Evolutionary conservation across 768 basidiomycete genomes (phyloP).

Genomic region (Russula lepida): DNA sequence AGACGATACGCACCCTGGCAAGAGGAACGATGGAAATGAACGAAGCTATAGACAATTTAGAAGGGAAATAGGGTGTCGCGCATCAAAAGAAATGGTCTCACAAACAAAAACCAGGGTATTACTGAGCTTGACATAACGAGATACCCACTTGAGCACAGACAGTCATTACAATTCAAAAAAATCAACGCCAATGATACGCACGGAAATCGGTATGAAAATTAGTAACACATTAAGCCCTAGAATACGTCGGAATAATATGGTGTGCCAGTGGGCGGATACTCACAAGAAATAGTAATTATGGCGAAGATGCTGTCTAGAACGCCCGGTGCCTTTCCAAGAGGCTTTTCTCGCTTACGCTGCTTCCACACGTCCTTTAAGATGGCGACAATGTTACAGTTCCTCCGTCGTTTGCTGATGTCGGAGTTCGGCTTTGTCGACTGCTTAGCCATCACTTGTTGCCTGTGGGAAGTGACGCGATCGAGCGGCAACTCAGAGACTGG

Average conservation of each 20-base stretch:
- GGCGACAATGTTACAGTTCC: not conserved
- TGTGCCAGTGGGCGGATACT: constrained; percentile 15
- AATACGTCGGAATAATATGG: too few species aligned
- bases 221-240: constrained; percentile 66
- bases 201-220: constrained; percentile 64
- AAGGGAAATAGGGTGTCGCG: not conserved
- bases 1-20: constrained; percentile 46
- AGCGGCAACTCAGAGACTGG: too few species aligned
- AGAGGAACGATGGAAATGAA: constrained; percentile 80
- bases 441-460: not conserved
- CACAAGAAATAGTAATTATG: constrained; percentile 54
- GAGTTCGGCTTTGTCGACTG: too few species aligned
- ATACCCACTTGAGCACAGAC: constrained; percentile 51
- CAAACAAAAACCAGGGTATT: constrained; percentile 68
- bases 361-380: not conserved
- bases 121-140: constrained; percentile 47
- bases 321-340: constrained; percentile 39
- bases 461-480: not conserved
- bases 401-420: not conserved
- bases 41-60: constrained; percentile 40
- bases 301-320: constrained; percentile 41
- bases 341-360: constrained; percentile 17
- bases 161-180: constrained; percentile 2
- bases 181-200: constrained; percentile 26
- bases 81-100: constrained; percentile 31